Percentiles rank a stretch among this genome's conserved stretches.
Evolutionary conservation across 2,329 filamentous ascomycete species (phyloP).

Genomic region (Drechmeria coniospora): DNA sequence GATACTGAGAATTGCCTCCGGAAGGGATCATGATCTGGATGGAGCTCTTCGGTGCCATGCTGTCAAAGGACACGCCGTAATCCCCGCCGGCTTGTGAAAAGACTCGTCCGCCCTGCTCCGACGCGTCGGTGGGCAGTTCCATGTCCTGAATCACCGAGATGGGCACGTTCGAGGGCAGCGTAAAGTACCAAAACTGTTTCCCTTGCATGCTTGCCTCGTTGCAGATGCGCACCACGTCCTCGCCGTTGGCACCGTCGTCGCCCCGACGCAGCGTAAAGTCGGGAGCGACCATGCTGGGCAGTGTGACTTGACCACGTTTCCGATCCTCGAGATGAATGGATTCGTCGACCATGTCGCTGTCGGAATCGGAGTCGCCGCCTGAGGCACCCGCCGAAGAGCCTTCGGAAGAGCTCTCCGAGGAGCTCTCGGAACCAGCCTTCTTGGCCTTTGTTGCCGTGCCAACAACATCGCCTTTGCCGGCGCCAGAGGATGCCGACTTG

Average conservation of each 20-base stretch:
- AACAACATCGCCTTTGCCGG: constrained; percentile 10
- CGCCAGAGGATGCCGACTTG: constrained; percentile 10
- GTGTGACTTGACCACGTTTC: constrained; percentile 17
- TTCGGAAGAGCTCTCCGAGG: too few relatives aligned
- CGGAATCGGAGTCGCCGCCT: constrained; percentile 3
- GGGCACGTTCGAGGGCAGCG: constrained; percentile 53
- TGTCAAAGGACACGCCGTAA: constrained; percentile 44
- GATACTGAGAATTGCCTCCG: constrained; percentile 37
- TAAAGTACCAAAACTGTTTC: constrained; percentile 73
- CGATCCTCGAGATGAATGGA: constrained; percentile 23
- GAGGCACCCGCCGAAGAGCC: too few relatives aligned
- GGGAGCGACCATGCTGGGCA: constrained; percentile 31
- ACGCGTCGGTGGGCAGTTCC: constrained; percentile 41
- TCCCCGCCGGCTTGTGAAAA: constrained; percentile 48
- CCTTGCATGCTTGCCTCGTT: constrained; percentile 43
- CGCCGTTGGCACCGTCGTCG: constrained; percentile 19
- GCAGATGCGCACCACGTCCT: constrained; percentile 39
- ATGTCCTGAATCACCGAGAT: constrained; percentile 51
- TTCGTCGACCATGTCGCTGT: constrained; percentile 14
- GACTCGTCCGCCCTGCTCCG: constrained; percentile 34
- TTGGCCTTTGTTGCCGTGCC: constrained; percentile 3
- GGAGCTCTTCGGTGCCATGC: constrained; percentile 30
- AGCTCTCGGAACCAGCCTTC: too few relatives aligned
- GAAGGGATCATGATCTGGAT: constrained; percentile 48
- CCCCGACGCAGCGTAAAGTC: constrained; percentile 39